Percentiles rank a stretch among this genome's conserved stretches.
Evolutionary conservation across 2,329 filamentous ascomycete species (phyloP).

Genomic region (Trichoderma simmonsii): DNA sequence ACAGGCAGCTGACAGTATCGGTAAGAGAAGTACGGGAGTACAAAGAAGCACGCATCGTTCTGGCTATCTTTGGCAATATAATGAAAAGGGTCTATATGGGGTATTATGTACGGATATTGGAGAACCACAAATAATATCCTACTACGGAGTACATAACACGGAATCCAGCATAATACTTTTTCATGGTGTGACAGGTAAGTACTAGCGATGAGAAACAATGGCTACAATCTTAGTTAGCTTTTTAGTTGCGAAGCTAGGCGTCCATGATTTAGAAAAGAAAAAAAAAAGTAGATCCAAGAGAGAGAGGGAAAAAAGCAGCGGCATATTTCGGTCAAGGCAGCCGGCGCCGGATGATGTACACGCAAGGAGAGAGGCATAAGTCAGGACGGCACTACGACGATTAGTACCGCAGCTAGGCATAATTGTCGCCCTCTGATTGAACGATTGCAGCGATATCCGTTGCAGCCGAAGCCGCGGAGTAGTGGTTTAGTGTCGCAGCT

Average conservation of each 20-base stretch:
- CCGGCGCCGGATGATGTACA: not conserved
- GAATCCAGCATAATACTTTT: not conserved
- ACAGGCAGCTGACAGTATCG: not conserved
- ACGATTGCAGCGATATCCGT: constrained; percentile 9
- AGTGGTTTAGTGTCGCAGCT: not conserved
- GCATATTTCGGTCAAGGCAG: constrained; percentile 7
- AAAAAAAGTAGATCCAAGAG: not conserved
- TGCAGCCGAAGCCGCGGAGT: constrained; percentile 12
- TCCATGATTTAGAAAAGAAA: not conserved
- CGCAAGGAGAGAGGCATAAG: not conserved
- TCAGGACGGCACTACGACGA: not conserved
- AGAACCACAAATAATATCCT: constrained; percentile 1
- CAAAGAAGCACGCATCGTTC: constrained; percentile 6
- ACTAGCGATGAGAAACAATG: not conserved
- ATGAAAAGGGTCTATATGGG: constrained; percentile 9
- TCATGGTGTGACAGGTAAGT: constrained; percentile 1
- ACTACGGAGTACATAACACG: not conserved
- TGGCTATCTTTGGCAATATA: not conserved
- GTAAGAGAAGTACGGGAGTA: constrained; percentile 15
- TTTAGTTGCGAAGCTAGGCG: not conserved
- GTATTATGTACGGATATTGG: not conserved
- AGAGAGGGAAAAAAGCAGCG: not conserved
- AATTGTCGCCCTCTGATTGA: constrained; percentile 3
- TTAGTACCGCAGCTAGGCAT: not conserved
- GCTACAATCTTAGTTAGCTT: not conserved